phyloP scores from a whole-genome alignment of 2,329 filamentous ascomycete genomes.

The Fusarium napiforme region DNA sequence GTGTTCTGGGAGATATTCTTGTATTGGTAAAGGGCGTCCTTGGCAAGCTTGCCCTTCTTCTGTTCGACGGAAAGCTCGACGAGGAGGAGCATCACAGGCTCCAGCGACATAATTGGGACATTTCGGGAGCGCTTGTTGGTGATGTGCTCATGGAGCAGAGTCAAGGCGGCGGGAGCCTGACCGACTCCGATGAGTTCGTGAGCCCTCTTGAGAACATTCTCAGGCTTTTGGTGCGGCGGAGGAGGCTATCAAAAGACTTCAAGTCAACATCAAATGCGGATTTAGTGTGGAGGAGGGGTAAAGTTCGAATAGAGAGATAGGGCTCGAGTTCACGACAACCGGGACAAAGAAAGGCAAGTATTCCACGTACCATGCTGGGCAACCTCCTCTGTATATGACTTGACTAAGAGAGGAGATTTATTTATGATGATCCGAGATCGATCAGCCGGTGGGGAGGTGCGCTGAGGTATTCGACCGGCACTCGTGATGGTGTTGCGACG shows the following conservation, averaged over 20 bases:
- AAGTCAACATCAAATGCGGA: slow-evolving; percentile 45
- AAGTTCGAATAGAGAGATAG: slow-evolving; percentile 31
- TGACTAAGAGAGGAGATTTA: slow-evolving; percentile 53
- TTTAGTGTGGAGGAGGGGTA: slow-evolving; percentile 47
- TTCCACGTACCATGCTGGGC: slow-evolving; percentile 61
- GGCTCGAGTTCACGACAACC: slow-evolving; percentile 11
- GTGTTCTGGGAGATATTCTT: slow-evolving; percentile 99
- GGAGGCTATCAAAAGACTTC: slow-evolving; percentile 73
- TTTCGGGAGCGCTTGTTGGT: slow-evolving; percentile 98
- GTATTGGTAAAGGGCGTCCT: slow-evolving; percentile 99
- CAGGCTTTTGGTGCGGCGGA: slow-evolving; percentile 95
- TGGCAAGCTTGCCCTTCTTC: slow-evolving; percentile 97
- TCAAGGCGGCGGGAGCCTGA: slow-evolving; percentile 91
- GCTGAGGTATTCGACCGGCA: slow-evolving; percentile 52
- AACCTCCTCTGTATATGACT: slow-evolving; percentile 59
- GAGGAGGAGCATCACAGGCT: slow-evolving; percentile 98
- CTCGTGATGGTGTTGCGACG: slow-evolving; percentile 54
- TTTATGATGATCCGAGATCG: slow-evolving; percentile 50
- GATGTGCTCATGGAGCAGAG: slow-evolving; percentile 98
- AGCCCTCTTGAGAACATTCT: slow-evolving; percentile 98
- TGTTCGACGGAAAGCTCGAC: slow-evolving; percentile 97
- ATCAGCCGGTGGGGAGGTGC: slow-evolving; percentile 51
- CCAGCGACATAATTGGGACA: slow-evolving; percentile 93
- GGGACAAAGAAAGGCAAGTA: slow-evolving; percentile 28
- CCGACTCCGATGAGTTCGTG: slow-evolving; percentile 98